Conservation (phyloP, 768 basidiomycete species). For the Flagelloscypha sp. region DNA sequence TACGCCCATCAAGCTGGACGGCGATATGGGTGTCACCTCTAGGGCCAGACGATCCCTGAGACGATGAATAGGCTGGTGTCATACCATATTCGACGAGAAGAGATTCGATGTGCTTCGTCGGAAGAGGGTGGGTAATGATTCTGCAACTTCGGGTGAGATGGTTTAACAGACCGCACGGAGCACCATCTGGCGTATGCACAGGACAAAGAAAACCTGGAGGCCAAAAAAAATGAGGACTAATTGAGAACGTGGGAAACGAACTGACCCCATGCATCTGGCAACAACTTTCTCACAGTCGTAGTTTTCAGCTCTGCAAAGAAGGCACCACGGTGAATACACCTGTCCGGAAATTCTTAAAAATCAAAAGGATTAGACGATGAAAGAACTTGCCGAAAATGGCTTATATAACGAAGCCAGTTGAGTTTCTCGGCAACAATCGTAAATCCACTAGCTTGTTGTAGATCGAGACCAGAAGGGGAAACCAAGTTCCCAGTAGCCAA, state of each 20-base stretch:
- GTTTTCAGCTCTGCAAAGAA: conserved; percentile 99
- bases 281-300: conserved; percentile 89
- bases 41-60: too few species aligned
- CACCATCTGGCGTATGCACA: conserved; percentile 97
- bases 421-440: conserved; percentile 98
- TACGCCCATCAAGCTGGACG: conserved; percentile 90
- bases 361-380: too few species aligned
- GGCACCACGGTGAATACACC: conserved; percentile 96
- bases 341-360: too few species aligned
- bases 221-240: conserved; percentile 7
- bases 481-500: conserved; percentile 94
- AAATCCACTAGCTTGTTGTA: conserved; percentile 97
- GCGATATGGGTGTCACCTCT: conserved; percentile 76
- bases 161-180: conserved; percentile 95
- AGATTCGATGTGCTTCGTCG: conserved; percentile 70
- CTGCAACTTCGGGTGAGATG: conserved; percentile 92
- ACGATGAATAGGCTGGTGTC: conserved; percentile 79
- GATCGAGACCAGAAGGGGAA: conserved; percentile 89
- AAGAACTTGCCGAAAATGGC: too few species aligned
- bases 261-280: conserved; percentile 97
- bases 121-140: conserved; percentile 70
- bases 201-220: conserved; percentile 87
- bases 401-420: conserved; percentile 97
- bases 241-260: conserved; percentile 3
- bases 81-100: conserved; percentile 86